Percentiles rank a stretch among this genome's conserved stretches.
These are phyloP conservation scores for Mycosphaerella sp. DNA, from an alignment of 2,329 filamentous ascomycete species.

Conservation along the genomic window DNA sequence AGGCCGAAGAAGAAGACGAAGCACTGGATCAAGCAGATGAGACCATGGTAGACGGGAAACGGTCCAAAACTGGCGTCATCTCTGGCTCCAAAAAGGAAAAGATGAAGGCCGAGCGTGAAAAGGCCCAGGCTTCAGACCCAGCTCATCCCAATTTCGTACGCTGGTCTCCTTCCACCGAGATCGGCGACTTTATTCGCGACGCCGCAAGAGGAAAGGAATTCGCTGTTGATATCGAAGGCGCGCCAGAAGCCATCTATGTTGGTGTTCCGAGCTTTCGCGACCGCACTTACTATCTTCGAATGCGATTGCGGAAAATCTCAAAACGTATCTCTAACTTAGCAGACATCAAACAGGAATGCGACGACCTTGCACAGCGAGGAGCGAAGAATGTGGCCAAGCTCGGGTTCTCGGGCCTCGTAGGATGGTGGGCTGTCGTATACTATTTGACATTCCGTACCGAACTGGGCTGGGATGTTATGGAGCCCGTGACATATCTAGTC, in stretches of 20 bases:
- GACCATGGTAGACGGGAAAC: slow-evolving; percentile 47
- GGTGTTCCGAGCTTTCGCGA: slow-evolving; percentile 83
- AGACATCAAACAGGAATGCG: slow-evolving; percentile 74
- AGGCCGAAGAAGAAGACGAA: slow-evolving; percentile 34
- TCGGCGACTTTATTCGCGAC: slow-evolving; percentile 90
- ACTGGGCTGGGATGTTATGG: slow-evolving; percentile 83
- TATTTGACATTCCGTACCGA: slow-evolving; percentile 62
- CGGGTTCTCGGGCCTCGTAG: slow-evolving; percentile 65
- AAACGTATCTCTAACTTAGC: slow-evolving; percentile 62
- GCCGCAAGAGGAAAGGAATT: slow-evolving; percentile 81
- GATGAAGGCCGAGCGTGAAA: slow-evolving; percentile 40
- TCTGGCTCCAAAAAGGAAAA: slow-evolving; percentile 29
- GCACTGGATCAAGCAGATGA: slow-evolving; percentile 39
- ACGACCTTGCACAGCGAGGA: slow-evolving; percentile 65
- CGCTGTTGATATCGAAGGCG: slow-evolving; percentile 72
- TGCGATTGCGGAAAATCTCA: slow-evolving; percentile 66
- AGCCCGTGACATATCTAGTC: slow-evolving; percentile 83
- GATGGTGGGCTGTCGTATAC: slow-evolving; percentile 81
- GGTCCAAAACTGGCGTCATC: slow-evolving; percentile 41
- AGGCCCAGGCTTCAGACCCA: slow-evolving; percentile 19
- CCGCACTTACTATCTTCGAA: slow-evolving; percentile 80
- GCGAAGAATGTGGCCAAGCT: slow-evolving; percentile 74
- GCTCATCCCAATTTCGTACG: slow-evolving; percentile 65
- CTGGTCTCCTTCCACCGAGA: slow-evolving; percentile 83
- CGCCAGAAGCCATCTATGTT: slow-evolving; percentile 62